These are phyloP conservation scores for Aegilops longissima DNA, from an alignment of 176 grass and related monocot genomes.

Conservation along the genomic window DNA sequence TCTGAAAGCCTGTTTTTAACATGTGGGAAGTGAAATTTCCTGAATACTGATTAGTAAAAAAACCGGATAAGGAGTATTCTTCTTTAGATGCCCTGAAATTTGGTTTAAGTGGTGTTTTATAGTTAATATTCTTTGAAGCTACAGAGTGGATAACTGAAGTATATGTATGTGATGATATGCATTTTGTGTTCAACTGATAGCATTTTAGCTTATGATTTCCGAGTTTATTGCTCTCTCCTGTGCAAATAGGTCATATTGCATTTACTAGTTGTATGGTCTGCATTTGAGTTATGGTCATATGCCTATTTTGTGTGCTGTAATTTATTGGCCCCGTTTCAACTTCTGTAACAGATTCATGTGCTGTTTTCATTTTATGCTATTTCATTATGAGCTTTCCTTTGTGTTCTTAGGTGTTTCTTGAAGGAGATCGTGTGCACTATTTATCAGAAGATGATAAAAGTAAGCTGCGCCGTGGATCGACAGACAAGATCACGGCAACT, in stretches of 20 bases:
- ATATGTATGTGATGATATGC: too few species aligned
- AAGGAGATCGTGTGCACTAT: conserved; percentile 58
- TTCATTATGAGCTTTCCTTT: conserved; percentile 5
- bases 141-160: too few species aligned
- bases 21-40: too few species aligned
- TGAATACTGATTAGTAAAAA: too few species aligned
- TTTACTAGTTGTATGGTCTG: background rate
- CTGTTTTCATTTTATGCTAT: background rate
- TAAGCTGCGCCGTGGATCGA: conserved; percentile 50
- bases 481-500: conserved; percentile 75
- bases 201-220: background rate
- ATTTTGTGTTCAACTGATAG: too few species aligned
- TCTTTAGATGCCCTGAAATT: too few species aligned
- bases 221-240: background rate
- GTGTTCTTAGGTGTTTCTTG: conserved; percentile 69
- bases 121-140: too few species aligned
- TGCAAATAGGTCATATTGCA: background rate
- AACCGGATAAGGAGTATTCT: too few species aligned
- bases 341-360: background rate
- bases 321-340: background rate
- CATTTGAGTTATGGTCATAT: background rate
- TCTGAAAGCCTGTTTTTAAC: too few species aligned
- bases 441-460: conserved; percentile 74
- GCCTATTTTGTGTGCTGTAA: background rate
- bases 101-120: too few species aligned